Conservation (phyloP, 2,329 filamentous ascomycete species). For the Aureobasidium namibiae region DNA sequence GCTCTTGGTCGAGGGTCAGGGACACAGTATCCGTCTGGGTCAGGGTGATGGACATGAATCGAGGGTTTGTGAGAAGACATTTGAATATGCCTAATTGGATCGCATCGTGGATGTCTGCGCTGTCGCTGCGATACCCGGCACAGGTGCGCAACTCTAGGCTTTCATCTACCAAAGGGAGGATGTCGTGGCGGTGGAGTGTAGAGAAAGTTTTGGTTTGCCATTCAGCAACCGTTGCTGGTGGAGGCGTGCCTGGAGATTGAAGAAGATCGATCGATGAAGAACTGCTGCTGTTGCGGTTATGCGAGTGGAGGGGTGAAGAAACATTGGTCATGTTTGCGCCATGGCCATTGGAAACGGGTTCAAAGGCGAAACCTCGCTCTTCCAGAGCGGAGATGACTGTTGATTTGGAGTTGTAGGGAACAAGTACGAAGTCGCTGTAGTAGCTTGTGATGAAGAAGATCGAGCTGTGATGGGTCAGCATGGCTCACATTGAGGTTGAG, state of each 20-base stretch:
- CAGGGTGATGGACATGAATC: slow-evolving; percentile 66
- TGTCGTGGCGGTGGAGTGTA: slow-evolving; percentile 67
- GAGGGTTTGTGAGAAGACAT: slow-evolving; percentile 41
- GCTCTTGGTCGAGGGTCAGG: slow-evolving; percentile 60
- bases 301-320: slow-evolving; percentile 49
- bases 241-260: slow-evolving; percentile 57
- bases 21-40: slow-evolving; percentile 67
- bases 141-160: slow-evolving; percentile 71
- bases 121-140: slow-evolving; percentile 50
- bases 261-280: slow-evolving; percentile 39
- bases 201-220: slow-evolving; percentile 76
- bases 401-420: slow-evolving; percentile 64
- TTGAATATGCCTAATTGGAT: slow-evolving; percentile 41
- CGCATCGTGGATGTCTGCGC: slow-evolving; percentile 32
- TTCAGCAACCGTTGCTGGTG: slow-evolving; percentile 68
- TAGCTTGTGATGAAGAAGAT: slow-evolving; percentile 99
- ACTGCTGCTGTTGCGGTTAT: slow-evolving; percentile 39
- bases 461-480: slow-evolving; percentile 41
- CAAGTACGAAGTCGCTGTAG: slow-evolving; percentile 93
- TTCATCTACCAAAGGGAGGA: slow-evolving; percentile 63
- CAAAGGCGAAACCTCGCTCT: slow-evolving; percentile 74
- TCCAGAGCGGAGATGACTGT: slow-evolving; percentile 71
- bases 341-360: slow-evolving; percentile 46
- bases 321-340: slow-evolving; percentile 41
- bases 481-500: neutral